phyloP scores from a whole-genome alignment of 169 alveolate species.

The Theileria annulata region DNA sequence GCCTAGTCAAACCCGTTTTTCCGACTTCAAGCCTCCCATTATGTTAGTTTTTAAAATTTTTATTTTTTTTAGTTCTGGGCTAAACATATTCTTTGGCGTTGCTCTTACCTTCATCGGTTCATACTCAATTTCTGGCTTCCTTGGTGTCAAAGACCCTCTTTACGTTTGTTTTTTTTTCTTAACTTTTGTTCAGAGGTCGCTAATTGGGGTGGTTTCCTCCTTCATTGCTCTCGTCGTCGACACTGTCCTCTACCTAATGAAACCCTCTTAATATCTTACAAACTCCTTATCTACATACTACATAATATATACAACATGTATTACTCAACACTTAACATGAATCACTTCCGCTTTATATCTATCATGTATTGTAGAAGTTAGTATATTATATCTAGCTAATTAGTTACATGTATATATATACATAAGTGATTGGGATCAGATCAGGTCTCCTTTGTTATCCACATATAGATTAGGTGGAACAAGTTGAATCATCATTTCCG shows the following conservation, averaged over 20 bases:
- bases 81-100: constrained; percentile 55
- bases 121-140: constrained; percentile 53
- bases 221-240: constrained; percentile 55
- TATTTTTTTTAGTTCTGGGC: constrained; percentile 35
- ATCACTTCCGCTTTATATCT: not conserved
- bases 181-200: constrained; percentile 23
- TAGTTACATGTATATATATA: too few relatives aligned
- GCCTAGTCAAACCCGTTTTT: not conserved
- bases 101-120: constrained; percentile 63
- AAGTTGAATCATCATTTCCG: constrained; percentile 11
- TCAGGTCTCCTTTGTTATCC: constrained; percentile 68
- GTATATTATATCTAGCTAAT: too few relatives aligned
- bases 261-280: not conserved
- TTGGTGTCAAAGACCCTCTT: constrained; percentile 45
- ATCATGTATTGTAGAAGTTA: not conserved
- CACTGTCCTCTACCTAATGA: constrained; percentile 43
- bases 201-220: constrained; percentile 33
- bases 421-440: constrained; percentile 34
- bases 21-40: constrained; percentile 45
- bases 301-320: not conserved
- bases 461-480: constrained; percentile 56
- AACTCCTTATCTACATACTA: not conserved
- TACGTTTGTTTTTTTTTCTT: constrained; percentile 11
- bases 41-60: constrained; percentile 24
- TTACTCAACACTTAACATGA: not conserved